Conservation (phyloP, 2,329 filamentous ascomycete genomes). For the Fusarium zealandicum region DNA sequence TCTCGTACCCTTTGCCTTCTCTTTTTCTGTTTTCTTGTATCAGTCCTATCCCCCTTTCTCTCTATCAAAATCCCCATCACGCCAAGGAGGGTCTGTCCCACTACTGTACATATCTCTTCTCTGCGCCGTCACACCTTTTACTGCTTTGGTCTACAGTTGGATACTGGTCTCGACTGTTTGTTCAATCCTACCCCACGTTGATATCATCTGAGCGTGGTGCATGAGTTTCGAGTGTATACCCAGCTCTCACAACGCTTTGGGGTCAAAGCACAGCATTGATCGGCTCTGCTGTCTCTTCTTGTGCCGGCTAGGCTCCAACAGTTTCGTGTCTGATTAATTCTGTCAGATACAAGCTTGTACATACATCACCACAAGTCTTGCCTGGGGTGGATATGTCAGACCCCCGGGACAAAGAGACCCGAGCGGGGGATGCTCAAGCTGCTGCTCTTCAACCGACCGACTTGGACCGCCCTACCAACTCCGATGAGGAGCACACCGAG, state of each 20-base stretch:
- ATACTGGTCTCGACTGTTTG: background rate
- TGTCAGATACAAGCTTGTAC: background rate
- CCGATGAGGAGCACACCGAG: slow-evolving; percentile 28
- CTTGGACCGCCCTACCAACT: slow-evolving; percentile 26
- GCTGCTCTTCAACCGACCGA: slow-evolving; percentile 40
- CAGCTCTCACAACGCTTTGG: background rate
- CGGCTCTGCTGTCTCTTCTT: too few species aligned
- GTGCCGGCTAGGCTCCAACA: background rate
- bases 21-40: slow-evolving; percentile 10
- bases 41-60: background rate
- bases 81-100: slow-evolving; percentile 13
- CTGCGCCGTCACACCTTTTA: too few species aligned
- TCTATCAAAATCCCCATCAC: background rate
- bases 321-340: background rate
- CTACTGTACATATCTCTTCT: background rate
- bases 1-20: slow-evolving; percentile 4
- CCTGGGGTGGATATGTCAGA: slow-evolving; percentile 37
- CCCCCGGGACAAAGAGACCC: slow-evolving; percentile 40
- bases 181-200: too few species aligned
- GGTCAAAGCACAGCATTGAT: too few species aligned
- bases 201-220: too few species aligned
- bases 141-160: background rate
- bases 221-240: background rate
- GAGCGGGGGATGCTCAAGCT: slow-evolving; percentile 41
- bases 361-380: slow-evolving; percentile 6